Evolutionary conservation across 1,139 yeast genomes (phyloP), one percentile per base, ranked within the genome.

Genomic region (Ashbya aceris): DNA sequence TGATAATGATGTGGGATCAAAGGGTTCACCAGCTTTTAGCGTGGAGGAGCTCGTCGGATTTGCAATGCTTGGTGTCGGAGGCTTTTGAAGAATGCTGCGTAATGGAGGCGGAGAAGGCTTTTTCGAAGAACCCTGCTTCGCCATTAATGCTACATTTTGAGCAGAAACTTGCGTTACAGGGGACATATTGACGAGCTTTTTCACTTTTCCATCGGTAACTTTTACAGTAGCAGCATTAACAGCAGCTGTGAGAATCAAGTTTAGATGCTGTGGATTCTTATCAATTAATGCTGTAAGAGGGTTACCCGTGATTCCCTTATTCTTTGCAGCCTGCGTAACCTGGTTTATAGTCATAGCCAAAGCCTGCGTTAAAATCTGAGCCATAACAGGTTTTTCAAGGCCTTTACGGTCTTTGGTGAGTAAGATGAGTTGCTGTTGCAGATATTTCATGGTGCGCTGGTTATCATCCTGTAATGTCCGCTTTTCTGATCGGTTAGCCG

Each of bases 291-390:
- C 81, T 27, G 83, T 77, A 50, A 83, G 70, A 8, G 89, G 95
- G 52, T 84, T 84, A 26, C 86, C 85, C 1, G 80, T 79, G 47
- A 83, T 80, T 12, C 95, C 93, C 29, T 85, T 85, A 53, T 79
- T 81, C 50, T 84, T 82, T 0, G 95, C 95, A 14, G 89, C 89
- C 49, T 83, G 84, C 47, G 83, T 81, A 4, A 83, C 89, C 60
- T 83, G 96, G 2, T 95, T 89, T 48, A 87, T 86, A 0, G 96
- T 89, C 65, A 89, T 83, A 3, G 96, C 95, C 52, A 87, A 70
- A 0, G 96, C 96, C 54, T 83, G 87, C n/a, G 96, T 86, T 52
- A 87, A 71, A 44, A 86, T 77, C 46, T 79, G 84, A 0, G 91
- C 82, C 33, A 86, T 82, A 1, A 83, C 77, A 28, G 78, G 82